Evolutionary conservation across 108 stramenopile species (phyloP), one percentile per base, ranked within the genome.

Genomic region (Cyclotella sp.): DNA sequence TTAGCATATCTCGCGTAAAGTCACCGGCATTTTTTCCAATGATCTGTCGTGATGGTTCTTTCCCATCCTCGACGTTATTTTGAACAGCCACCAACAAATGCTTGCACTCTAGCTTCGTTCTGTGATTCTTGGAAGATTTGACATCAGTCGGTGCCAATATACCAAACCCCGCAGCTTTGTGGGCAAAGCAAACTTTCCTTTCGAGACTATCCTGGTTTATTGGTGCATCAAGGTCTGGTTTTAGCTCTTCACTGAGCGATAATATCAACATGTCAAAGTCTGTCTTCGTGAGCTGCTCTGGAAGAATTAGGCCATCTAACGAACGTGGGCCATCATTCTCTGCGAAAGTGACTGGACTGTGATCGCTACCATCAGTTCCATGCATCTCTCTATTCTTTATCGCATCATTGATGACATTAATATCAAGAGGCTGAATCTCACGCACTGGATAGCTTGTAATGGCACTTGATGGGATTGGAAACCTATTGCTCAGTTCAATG

Each of bases 391-490:
- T 34, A 34, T 34, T 34, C 6, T 34, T 34, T 6, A 34, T 34
- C 34, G 34, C 34, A 34, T 34, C 34, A 5, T 34, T 34, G 34
- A 34, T 34, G 4, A 6, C 34, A 34, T 34, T 6, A 6, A 34
- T 6, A 34, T 34, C 34, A 34, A 34, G 34, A 34, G 34, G 34
- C 34, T 6, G 34, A 34, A 34, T 34, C 4, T 26, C 21, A 22
- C 21, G 1, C 5, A 22, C 24, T 68, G 30, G n/a, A 34, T 49
- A 47, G 47, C 57, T 46, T 19, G 78, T 27, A 0, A 81, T 70
- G 18, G 75, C 80, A 64, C 69, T 72, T 3, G 63, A 77, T 58
- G 80, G 75, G 49, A 55, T 21, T 0, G 80, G 80, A 71, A 77
- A 81, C 0, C 27, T 29, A 71, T 81, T 77, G 60, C 57, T 72